These are phyloP conservation scores for Iris pallida DNA, from an alignment of 116 monocot species.

Conservation along the genomic window DNA sequence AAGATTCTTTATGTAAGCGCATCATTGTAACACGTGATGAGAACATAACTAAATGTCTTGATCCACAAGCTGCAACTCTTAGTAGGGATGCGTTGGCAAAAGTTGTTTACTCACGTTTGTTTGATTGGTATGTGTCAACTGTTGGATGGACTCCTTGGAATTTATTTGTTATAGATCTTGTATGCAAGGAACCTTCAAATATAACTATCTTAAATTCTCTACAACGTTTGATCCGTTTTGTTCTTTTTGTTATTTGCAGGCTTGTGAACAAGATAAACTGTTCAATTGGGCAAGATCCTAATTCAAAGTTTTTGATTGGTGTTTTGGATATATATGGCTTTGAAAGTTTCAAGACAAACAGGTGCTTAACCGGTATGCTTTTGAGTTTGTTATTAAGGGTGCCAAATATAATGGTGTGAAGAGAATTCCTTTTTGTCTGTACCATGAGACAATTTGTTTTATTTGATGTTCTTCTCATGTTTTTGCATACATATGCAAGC, in stretches of 20 bases:
- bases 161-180: constrained; percentile 4
- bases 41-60: constrained; percentile 68
- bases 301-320: constrained; percentile 78
- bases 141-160: neutral
- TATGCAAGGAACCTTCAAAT: neutral
- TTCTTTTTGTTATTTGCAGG: constrained; percentile 39
- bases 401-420: neutral
- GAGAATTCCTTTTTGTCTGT: neutral
- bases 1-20: constrained; percentile 83
- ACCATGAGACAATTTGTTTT: neutral
- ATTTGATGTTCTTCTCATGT: neutral
- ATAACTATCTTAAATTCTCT: neutral
- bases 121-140: constrained; percentile 68
- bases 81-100: constrained; percentile 94
- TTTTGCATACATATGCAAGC: neutral
- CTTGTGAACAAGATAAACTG: constrained; percentile 86
- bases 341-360: constrained; percentile 96
- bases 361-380: constrained; percentile 55
- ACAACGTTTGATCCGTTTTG: neutral
- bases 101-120: constrained; percentile 74
- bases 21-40: constrained; percentile 95
- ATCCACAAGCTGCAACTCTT: constrained; percentile 62
- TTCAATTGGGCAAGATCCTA: constrained; percentile 94
- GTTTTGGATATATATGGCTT: constrained; percentile 98
- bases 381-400: constrained; percentile 20